Percentiles rank a stretch among this genome's conserved stretches.
These are phyloP conservation scores for Boletus edulis DNA, from an alignment of 768 basidiomycete genomes.

Conservation along the genomic window DNA sequence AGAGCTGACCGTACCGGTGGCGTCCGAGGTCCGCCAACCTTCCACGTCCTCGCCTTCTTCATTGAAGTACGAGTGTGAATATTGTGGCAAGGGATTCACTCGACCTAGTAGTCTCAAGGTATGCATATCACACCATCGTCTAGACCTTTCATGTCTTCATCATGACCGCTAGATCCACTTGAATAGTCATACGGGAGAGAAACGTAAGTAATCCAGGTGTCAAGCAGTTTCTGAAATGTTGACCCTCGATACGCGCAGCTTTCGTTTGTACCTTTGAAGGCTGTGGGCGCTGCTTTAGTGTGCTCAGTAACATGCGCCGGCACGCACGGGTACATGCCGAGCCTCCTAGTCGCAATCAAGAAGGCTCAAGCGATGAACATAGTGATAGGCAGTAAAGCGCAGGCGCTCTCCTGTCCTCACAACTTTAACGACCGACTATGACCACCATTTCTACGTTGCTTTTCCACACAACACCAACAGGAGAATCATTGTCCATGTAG, in stretches of 20 bases:
- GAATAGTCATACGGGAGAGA: conserved; percentile 83
- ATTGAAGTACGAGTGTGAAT: conserved; percentile 70
- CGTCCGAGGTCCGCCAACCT: conserved; percentile 15
- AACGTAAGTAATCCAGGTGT: conserved; percentile 50
- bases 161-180: conserved; percentile 61
- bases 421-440: conserved; percentile 7
- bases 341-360: conserved; percentile 31
- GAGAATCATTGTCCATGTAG: conserved; percentile 10
- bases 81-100: conserved; percentile 80
- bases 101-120: conserved; percentile 83
- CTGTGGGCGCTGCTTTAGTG: conserved; percentile 81
- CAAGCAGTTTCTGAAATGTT: conserved; percentile 10
- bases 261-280: conserved; percentile 72
- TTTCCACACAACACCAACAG: neutral
- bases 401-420: conserved; percentile 8
- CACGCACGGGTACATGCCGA: conserved; percentile 72
- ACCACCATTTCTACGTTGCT: conserved; percentile 6
- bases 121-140: conserved; percentile 9
- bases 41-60: conserved; percentile 31
- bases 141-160: conserved; percentile 4
- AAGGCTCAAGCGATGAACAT: conserved; percentile 45
- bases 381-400: conserved; percentile 35
- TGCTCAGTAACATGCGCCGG: conserved; percentile 86
- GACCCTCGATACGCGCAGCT: conserved; percentile 41
- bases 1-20: conserved; percentile 10